A percentile compares a stretch with the other conserved stretches of the same genome.
Conservation (phyloP, 805 yeast species). For the Candida saitoana region DNA sequence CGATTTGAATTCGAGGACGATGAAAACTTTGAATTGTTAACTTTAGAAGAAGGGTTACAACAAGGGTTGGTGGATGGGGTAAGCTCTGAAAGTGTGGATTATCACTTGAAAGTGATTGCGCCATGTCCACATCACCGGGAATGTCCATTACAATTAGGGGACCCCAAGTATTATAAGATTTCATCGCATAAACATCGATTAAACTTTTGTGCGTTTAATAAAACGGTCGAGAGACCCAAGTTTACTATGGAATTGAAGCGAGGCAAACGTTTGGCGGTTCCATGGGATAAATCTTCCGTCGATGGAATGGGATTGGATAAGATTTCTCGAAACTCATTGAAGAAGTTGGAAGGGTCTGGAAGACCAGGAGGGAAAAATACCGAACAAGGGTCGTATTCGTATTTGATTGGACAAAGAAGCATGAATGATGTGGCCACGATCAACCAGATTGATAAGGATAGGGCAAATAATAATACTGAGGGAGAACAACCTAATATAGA, state of each 20-base stretch:
- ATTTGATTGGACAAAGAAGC: conserved; percentile 66
- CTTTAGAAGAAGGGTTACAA: conserved; percentile 12
- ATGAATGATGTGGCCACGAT: conserved; percentile 39
- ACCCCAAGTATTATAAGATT: conserved; percentile 59
- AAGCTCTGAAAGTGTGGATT: conserved; percentile 29
- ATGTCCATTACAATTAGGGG: conserved; percentile 82
- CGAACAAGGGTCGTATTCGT: conserved; percentile 71
- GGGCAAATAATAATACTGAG: conserved; percentile 27
- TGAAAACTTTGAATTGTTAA: conserved; percentile 25
- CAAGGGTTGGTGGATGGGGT: conserved; percentile 7
- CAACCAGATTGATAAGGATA: conserved; percentile 35
- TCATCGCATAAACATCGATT: conserved; percentile 55
- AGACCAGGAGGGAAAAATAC: conserved; percentile 66
- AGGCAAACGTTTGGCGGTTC: conserved; percentile 68
- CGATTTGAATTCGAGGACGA: conserved; percentile 45
- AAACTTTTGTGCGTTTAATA: conserved; percentile 72
- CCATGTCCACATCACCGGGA: conserved; percentile 87
- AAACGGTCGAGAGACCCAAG: conserved; percentile 70
- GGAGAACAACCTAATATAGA: conserved; percentile 17
- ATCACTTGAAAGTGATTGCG: conserved; percentile 67
- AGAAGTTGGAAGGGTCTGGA: conserved; percentile 65
- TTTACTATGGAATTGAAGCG: conserved; percentile 79
- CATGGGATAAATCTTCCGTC: conserved; percentile 59
- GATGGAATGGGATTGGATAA: conserved; percentile 53
- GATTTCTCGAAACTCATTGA: conserved; percentile 21